Evolutionary conservation across 768 basidiomycete genomes (phyloP).

Genomic region (Ephemerocybe angulata): DNA sequence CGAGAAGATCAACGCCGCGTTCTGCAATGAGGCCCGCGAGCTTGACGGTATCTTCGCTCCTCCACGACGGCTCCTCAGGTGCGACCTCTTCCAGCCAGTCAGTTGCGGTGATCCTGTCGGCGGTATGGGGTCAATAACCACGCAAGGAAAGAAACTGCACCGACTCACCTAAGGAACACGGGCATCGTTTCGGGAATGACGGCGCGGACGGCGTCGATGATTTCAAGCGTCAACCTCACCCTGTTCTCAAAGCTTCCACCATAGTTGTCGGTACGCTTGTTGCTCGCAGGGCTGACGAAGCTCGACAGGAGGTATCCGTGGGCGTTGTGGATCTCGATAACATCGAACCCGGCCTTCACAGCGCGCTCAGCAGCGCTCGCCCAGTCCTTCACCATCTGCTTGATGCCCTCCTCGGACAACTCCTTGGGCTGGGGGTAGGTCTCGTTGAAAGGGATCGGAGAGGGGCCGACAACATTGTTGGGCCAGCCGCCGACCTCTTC

Average conservation of each 20-base stretch:
- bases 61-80: constrained; percentile 63
- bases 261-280: constrained; percentile 65
- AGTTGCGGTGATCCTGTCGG: constrained; percentile 56
- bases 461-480: constrained; percentile 54
- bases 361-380: constrained; percentile 47
- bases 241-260: constrained; percentile 73
- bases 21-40: constrained; percentile 55
- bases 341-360: constrained; percentile 55
- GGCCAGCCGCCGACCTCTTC: constrained; percentile 46
- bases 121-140: not conserved
- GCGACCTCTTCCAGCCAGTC: constrained; percentile 66
- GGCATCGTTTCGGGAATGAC: constrained; percentile 60
- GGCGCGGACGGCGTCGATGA: constrained; percentile 60
- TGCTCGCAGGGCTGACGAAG: constrained; percentile 58
- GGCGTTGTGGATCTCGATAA: constrained; percentile 61
- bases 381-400: constrained; percentile 52
- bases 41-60: constrained; percentile 59
- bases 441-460: constrained; percentile 41
- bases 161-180: constrained; percentile 59
- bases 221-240: constrained; percentile 55
- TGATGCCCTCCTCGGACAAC: constrained; percentile 53
- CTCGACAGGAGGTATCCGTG: constrained; percentile 56
- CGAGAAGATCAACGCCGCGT: constrained; percentile 72
- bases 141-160: not conserved
- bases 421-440: constrained; percentile 51